Evolutionary conservation across 78 protist genomes (phyloP).

Genomic region (Diacronema lutheri): DNA sequence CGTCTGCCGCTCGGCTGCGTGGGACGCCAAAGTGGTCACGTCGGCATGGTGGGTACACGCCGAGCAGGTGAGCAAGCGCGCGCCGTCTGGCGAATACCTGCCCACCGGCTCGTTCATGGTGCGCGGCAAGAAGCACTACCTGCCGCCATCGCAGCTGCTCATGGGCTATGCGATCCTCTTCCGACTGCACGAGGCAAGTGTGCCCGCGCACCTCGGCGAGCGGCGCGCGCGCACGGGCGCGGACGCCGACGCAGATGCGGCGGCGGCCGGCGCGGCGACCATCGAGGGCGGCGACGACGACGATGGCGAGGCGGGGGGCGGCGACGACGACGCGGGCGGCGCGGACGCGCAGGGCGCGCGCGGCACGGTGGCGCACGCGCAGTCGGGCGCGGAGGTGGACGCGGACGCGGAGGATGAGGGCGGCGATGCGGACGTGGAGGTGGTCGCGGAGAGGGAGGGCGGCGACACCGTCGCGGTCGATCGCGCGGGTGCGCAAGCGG

Average conservation of each 20-base stretch:
- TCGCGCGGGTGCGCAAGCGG: conserved; percentile 9
- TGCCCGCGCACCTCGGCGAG: conserved; percentile 20
- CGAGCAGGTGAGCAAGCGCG: conserved; percentile 58
- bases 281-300: neutral
- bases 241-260: neutral
- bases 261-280: too few species aligned
- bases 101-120: conserved; percentile 86
- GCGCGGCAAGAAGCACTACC: conserved; percentile 81
- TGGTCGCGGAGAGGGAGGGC: neutral
- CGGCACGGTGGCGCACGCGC: neutral
- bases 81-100: conserved; percentile 34
- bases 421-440: neutral
- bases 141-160: conserved; percentile 78
- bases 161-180: conserved; percentile 91
- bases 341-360: neutral
- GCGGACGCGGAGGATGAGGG: neutral
- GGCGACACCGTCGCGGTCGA: conserved; percentile 8
- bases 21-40: conserved; percentile 85
- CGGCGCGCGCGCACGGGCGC: neutral
- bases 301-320: neutral
- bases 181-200: neutral
- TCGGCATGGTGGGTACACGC: conserved; percentile 92
- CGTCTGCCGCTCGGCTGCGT: conserved; percentile 72
- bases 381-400: neutral
- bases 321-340: neutral